Percentiles rank a stretch among this genome's conserved stretches.
Evolutionary conservation across 768 basidiomycete genomes (phyloP).

Genomic region (Leccinellum luteum): DNA sequence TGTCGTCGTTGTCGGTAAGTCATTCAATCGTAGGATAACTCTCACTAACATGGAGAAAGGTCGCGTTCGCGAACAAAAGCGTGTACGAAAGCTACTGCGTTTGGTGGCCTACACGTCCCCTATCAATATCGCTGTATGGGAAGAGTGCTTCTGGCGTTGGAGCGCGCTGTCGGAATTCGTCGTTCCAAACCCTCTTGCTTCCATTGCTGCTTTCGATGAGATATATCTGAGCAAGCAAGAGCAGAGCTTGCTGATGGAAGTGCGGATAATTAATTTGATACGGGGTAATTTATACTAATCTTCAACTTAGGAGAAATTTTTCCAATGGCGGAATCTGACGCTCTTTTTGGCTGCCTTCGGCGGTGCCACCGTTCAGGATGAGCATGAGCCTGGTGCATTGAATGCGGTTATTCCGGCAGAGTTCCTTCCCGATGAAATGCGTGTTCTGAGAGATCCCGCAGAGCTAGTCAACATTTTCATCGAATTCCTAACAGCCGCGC

Average conservation of each 20-base stretch:
- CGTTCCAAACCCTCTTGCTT: conserved; percentile 37
- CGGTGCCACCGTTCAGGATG: conserved; percentile 58
- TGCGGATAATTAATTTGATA: conserved; percentile 14
- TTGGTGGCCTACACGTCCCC: conserved; percentile 60
- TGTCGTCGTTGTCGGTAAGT: conserved; percentile 64
- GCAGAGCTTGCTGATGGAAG: conserved; percentile 38
- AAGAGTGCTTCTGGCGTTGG: conserved; percentile 81
- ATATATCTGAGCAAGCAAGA: conserved; percentile 37
- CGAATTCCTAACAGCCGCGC: conserved; percentile 61
- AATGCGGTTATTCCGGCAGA: conserved; percentile 52
- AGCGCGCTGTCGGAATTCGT: conserved; percentile 58
- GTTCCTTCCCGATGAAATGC: conserved; percentile 68
- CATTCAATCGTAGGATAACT: not conserved
- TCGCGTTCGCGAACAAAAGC: conserved; percentile 77
- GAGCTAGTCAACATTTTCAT: conserved; percentile 66
- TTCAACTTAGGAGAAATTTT: conserved; percentile 57
- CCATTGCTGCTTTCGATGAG: conserved; percentile 35
- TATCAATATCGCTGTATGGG: conserved; percentile 77
- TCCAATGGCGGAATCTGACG: conserved; percentile 84
- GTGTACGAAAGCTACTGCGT: conserved; percentile 69
- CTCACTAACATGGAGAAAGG: conserved; percentile 39
- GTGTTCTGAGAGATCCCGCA: conserved; percentile 56
- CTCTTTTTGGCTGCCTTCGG: conserved; percentile 75
- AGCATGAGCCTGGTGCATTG: conserved; percentile 49
- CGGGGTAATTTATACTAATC: conserved; percentile 1